A percentile compares a stretch with the other conserved stretches of the same genome.
Conservation (phyloP, 2,329 filamentous ascomycete species). For the Sclerotiophoma versabilis region DNA sequence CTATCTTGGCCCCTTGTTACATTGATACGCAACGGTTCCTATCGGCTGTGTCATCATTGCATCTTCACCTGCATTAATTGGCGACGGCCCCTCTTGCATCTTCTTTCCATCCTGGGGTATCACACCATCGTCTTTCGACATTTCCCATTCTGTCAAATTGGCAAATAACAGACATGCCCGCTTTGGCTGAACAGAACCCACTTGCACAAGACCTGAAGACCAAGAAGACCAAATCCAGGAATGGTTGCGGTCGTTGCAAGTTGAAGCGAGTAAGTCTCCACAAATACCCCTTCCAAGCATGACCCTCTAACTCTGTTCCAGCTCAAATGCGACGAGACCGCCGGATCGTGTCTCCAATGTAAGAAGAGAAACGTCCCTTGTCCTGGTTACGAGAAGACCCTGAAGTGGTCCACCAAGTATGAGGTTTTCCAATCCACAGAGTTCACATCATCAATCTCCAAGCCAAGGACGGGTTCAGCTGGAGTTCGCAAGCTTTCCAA, state of each 20-base stretch:
- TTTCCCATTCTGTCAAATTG: conserved; percentile 16
- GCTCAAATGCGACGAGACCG: conserved; percentile 56
- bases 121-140: conserved; percentile 30
- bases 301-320: conserved; percentile 30
- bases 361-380: conserved; percentile 53
- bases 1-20: conserved; percentile 33
- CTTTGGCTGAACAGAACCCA: conserved; percentile 37
- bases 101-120: conserved; percentile 22
- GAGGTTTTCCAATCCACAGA: conserved; percentile 52
- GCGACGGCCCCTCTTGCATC: conserved; percentile 11
- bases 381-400: conserved; percentile 56
- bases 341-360: conserved; percentile 54
- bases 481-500: conserved; percentile 14
- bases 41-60: conserved; percentile 36
- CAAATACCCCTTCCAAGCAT: background rate
- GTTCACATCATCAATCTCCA: conserved; percentile 29
- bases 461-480: conserved; percentile 18
- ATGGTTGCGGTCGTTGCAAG: conserved; percentile 47
- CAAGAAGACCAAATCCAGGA: conserved; percentile 48
- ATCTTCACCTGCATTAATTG: conserved; percentile 24
- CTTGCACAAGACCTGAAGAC: conserved; percentile 36
- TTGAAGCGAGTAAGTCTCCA: conserved; percentile 40
- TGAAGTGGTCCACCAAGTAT: conserved; percentile 59
- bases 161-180: conserved; percentile 35
- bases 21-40: conserved; percentile 34